Evolutionary conservation across 1,284 basidiomycete genomes (phyloP).

Genomic region (Puccinia hordei): DNA sequence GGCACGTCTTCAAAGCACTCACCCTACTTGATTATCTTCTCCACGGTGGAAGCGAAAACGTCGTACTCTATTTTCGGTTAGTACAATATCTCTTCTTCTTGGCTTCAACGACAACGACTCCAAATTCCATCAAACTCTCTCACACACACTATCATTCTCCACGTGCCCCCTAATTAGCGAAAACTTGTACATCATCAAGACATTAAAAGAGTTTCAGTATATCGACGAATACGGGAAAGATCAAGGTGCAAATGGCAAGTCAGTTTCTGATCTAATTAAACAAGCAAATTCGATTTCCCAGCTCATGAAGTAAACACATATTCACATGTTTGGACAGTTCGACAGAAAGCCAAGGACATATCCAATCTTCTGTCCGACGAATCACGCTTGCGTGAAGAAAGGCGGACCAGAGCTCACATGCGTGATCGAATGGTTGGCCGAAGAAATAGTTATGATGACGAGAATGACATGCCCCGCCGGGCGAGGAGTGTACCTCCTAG

Average conservation of each 20-base stretch:
- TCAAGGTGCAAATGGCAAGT: conserved; percentile 82
- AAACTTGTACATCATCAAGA: conserved; percentile 98
- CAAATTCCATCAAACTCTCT: neutral
- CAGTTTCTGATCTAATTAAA: neutral
- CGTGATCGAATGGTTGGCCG: conserved; percentile 86
- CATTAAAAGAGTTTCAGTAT: conserved; percentile 97
- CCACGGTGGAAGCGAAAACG: conserved; percentile 95
- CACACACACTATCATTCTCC: neutral
- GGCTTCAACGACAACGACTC: neutral
- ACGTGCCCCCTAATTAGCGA: conserved; percentile 62
- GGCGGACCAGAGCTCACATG: conserved; percentile 83
- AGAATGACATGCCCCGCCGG: conserved; percentile 60
- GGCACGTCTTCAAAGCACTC: conserved; percentile 98
- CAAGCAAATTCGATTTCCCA: neutral
- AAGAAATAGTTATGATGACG: conserved; percentile 60
- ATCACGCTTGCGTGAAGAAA: conserved; percentile 78
- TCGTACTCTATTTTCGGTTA: conserved; percentile 89
- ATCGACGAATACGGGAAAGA: conserved; percentile 95
- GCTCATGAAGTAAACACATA: neutral
- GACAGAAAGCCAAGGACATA: conserved; percentile 99
- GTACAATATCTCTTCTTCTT: neutral
- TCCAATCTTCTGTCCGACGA: conserved; percentile 93
- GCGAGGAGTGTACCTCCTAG: conserved; percentile 41
- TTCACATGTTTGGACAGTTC: conserved; percentile 61
- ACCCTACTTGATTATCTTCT: conserved; percentile 95